Conservation (phyloP, 2,329 filamentous ascomycete species). For the Juglanconis sp. region DNA sequence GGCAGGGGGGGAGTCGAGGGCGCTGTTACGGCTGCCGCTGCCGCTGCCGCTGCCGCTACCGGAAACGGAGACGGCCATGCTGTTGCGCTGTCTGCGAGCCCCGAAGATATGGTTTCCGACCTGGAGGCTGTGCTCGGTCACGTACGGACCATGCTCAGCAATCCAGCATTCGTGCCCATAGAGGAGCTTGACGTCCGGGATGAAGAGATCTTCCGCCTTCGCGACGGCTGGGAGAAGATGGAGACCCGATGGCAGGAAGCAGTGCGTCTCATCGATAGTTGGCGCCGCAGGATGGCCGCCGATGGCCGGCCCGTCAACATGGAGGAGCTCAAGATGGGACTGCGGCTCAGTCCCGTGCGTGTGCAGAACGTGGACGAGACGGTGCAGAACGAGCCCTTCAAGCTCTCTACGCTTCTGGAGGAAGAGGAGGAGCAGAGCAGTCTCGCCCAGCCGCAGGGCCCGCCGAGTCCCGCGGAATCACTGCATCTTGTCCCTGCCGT, state of each 20-base stretch:
- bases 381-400: constrained; percentile 31
- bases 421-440: constrained; percentile 24
- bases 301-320: constrained; percentile 68
- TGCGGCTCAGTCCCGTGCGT: constrained; percentile 60
- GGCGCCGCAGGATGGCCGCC: constrained; percentile 76
- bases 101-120: constrained; percentile 68
- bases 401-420: constrained; percentile 47
- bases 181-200: constrained; percentile 93
- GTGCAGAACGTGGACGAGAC: constrained; percentile 51
- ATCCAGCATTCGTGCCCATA: constrained; percentile 92
- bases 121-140: constrained; percentile 77
- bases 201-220: constrained; percentile 79
- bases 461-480: constrained; percentile 34
- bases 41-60: constrained; percentile 23
- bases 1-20: constrained; percentile 30
- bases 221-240: constrained; percentile 90
- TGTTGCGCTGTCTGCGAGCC: constrained; percentile 35
- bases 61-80: constrained; percentile 24
- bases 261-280: constrained; percentile 84
- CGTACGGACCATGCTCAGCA: constrained; percentile 79
- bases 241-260: constrained; percentile 87
- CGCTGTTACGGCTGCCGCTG: constrained; percentile 26
- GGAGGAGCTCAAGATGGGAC: constrained; percentile 64
- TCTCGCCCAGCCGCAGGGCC: constrained; percentile 12
- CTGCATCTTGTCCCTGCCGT: constrained; percentile 40